Base-by-base conservation (phyloP, 805 yeast genomes). In the Kuraishia capsulata region DNA sequence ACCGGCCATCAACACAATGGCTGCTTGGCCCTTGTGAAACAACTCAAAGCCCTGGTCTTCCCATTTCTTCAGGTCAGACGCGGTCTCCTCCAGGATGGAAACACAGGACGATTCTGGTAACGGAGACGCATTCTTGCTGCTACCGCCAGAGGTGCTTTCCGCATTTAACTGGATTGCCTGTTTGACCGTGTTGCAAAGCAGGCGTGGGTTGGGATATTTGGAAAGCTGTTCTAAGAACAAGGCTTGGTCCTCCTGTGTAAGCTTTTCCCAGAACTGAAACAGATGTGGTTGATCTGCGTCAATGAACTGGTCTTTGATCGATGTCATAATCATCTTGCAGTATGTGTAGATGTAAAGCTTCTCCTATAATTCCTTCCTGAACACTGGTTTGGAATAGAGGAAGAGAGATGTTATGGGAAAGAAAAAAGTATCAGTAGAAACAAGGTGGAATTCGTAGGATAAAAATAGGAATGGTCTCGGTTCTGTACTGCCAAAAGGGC, bases 1-100 rank as follows among this genome's bases (percentile, higher is more conserved):
- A 40, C 99, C 99, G 10, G 99, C 97, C 84, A 92, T 81, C 38
- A 92, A 67, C 32, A 92, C 68, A 4, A 92, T 90, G 25, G 87
- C 98, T 19, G 90, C 97, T 51, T 82, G 75, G 45, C 81, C 81
- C 11, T 65, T 57, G 14, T 73, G 58, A 39, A 92, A 80, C 23
- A 90, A 83, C 20, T 75, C 64, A 14, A 80, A 57, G 11, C 98
- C 99, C 11, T 49, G 32, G 4, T 44, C 46, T 31, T 57, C 45
- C 52, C 70, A 59, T 8, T 43, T 41, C 5, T 52, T 42, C 20
- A 56, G 44, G 10, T 54, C 58, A 3, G 58, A 42, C 2, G 54
- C 53, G 32, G 57, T 51, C 11, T 49, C 56, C 1, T 39, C 39
- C 14, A 58, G 60, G 28, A 67, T 48, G 21, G 73, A 72, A 13